These are phyloP conservation scores for Balamuthia mandrillaris DNA, from an alignment of 208 protist species.

Conservation along the genomic window DNA sequence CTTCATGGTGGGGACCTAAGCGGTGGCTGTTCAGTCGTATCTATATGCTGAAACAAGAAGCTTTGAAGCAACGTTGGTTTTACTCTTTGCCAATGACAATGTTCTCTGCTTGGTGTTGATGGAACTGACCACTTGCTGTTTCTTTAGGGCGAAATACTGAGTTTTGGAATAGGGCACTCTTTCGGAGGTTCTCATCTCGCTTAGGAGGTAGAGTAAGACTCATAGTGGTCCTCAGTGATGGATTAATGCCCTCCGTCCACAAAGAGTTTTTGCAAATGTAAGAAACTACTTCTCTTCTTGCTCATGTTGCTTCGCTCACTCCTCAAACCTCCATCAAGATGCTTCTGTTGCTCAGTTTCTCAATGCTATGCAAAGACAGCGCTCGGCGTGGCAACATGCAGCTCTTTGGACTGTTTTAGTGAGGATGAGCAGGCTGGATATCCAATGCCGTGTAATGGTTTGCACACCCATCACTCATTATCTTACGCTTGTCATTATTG, in stretches of 20 bases:
- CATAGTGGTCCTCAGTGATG: constrained; percentile 9
- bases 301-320: neutral
- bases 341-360: constrained; percentile 57
- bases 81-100: neutral
- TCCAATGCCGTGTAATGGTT: constrained; percentile 11
- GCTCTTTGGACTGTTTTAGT: neutral
- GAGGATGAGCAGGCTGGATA: constrained; percentile 31
- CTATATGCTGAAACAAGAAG: neutral
- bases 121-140: neutral
- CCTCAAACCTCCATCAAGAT: neutral
- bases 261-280: constrained; percentile 37
- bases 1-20: constrained; percentile 1
- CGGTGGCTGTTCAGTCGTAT: neutral
- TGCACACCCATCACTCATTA: too few species aligned
- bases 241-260: neutral
- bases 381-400: neutral
- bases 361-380: constrained; percentile 60
- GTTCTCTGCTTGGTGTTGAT: neutral
- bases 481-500: too few species aligned
- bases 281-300: neutral
- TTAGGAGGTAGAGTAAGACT: neutral
- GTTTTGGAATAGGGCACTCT: constrained; percentile 8
- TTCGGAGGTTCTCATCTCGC: neutral
- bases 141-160: neutral
- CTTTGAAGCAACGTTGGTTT: neutral